phyloP scores from a whole-genome alignment of 2,329 filamentous ascomycete species.

The Microdochium trichocladiopsis region DNA sequence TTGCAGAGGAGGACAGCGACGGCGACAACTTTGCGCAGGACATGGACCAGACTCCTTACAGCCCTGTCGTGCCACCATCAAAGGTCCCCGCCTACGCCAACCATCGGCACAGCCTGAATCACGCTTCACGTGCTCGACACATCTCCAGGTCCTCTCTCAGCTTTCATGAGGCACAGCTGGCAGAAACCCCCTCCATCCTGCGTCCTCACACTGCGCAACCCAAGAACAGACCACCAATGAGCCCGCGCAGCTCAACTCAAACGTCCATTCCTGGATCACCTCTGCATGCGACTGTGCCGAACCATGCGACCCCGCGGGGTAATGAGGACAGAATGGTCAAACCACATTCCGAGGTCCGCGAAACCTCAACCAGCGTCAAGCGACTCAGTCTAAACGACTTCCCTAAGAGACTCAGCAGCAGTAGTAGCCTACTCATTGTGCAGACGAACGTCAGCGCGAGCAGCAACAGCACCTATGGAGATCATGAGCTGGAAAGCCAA shows the following conservation, averaged over 20 bases:
- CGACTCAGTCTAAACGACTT: conserved; percentile 56
- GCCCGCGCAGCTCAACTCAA: conserved; percentile 40
- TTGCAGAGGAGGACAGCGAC: conserved; percentile 31
- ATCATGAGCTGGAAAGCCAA: conserved; percentile 29
- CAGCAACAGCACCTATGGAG: conserved; percentile 41
- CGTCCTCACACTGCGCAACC: conserved; percentile 50
- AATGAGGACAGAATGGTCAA: conserved; percentile 24
- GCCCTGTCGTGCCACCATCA: conserved; percentile 23
- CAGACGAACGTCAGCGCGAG: conserved; percentile 46
- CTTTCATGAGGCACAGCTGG: conserved; percentile 13
- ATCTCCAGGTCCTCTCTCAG: conserved; percentile 21
- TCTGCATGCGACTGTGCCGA: conserved; percentile 9
- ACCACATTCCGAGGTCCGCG: conserved; percentile 34
- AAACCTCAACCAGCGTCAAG: conserved; percentile 47
- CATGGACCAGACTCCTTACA: conserved; percentile 14
- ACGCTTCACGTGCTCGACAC: conserved; percentile 29
- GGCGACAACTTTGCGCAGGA: conserved; percentile 25
- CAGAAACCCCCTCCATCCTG: conserved; percentile 22
- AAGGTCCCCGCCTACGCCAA: conserved; percentile 12
- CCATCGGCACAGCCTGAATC: conserved; percentile 20
- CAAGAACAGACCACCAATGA: conserved; percentile 33
- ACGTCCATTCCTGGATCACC: conserved; percentile 29
- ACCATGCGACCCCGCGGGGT: conserved; percentile 14
- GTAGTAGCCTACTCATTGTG: conserved; percentile 51
- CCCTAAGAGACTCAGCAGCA: conserved; percentile 52